phyloP scores from a whole-genome alignment of 495 filamentous ascomycete genomes.

The Penicillium herquei region DNA sequence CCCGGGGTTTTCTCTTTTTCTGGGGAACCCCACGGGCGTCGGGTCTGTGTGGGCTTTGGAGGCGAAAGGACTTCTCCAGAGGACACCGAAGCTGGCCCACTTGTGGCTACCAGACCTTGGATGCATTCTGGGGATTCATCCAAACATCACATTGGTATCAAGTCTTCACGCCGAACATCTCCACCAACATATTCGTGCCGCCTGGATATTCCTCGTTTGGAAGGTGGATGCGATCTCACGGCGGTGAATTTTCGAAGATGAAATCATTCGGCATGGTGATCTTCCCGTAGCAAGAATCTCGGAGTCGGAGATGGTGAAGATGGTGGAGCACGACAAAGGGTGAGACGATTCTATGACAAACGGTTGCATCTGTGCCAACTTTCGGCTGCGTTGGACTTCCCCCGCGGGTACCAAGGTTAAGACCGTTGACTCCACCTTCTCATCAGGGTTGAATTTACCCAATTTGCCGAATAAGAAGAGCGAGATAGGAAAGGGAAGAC shows the following conservation, averaged over 20 bases:
- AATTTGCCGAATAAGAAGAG: neutral
- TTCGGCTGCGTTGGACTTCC: neutral
- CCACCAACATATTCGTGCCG: constrained; percentile 6
- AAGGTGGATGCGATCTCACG: constrained; percentile 20
- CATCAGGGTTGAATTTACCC: neutral
- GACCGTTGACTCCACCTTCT: neutral
- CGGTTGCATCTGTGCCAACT: neutral
- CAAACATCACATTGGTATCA: constrained; percentile 4
- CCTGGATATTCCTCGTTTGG: constrained; percentile 18
- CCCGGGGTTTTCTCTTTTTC: constrained; percentile 16
- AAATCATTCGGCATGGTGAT: constrained; percentile 13
- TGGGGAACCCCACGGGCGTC: constrained; percentile 20
- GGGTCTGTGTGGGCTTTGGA: constrained; percentile 15
- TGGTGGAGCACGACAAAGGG: neutral
- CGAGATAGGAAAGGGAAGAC: neutral
- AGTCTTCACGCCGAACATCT: constrained; percentile 2
- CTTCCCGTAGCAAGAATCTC: constrained; percentile 1
- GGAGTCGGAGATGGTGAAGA: neutral
- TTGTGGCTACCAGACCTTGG: constrained; percentile 5
- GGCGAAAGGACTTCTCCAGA: constrained; percentile 1
- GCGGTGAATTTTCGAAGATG: constrained; percentile 2
- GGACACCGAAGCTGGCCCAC: constrained; percentile 17
- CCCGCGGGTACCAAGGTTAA: neutral
- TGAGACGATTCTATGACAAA: constrained; percentile 12
- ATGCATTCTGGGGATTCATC: constrained; percentile 5